Evolutionary conservation across 345 rosid genomes (phyloP).

Genomic region (Garcia nutans): DNA sequence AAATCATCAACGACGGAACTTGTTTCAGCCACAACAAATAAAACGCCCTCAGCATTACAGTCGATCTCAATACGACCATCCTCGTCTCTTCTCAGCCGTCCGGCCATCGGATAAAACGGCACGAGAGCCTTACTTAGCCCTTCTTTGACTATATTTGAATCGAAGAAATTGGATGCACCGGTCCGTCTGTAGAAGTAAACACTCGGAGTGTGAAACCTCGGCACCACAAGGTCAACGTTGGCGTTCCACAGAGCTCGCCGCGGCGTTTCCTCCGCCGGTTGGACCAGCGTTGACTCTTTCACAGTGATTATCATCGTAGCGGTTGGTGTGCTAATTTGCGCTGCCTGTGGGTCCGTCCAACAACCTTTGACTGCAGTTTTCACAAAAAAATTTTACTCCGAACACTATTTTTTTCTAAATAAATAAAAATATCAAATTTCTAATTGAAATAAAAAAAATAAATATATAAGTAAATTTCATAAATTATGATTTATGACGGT

Average conservation of each 20-base stretch:
- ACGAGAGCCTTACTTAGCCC: slow-evolving; percentile 75
- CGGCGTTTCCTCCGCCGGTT: slow-evolving; percentile 70
- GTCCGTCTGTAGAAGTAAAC: slow-evolving; percentile 88
- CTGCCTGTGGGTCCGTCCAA: background rate
- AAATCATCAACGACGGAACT: slow-evolving; percentile 63
- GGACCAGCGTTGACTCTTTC: slow-evolving; percentile 69
- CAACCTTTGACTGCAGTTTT: background rate
- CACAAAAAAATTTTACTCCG: too few relatives aligned
- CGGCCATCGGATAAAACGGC: slow-evolving; percentile 97
- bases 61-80: slow-evolving; percentile 94
- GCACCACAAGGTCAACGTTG: slow-evolving; percentile 85
- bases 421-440: too few relatives aligned
- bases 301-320: slow-evolving; percentile 56
- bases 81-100: slow-evolving; percentile 66
- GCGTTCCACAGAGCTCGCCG: slow-evolving; percentile 65
- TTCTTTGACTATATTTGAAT: slow-evolving; percentile 53
- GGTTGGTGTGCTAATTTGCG: background rate
- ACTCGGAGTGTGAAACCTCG: slow-evolving; percentile 87
- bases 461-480: too few relatives aligned
- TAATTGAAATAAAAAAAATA: too few relatives aligned
- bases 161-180: slow-evolving; percentile 62
- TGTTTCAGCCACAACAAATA: slow-evolving; percentile 80
- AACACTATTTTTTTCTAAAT: too few relatives aligned
- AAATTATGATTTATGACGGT: too few relatives aligned
- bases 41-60: slow-evolving; percentile 82